Evolutionary conservation across 2,329 filamentous ascomycete species (phyloP).

Genomic region (Fusarium goolgardi): DNA sequence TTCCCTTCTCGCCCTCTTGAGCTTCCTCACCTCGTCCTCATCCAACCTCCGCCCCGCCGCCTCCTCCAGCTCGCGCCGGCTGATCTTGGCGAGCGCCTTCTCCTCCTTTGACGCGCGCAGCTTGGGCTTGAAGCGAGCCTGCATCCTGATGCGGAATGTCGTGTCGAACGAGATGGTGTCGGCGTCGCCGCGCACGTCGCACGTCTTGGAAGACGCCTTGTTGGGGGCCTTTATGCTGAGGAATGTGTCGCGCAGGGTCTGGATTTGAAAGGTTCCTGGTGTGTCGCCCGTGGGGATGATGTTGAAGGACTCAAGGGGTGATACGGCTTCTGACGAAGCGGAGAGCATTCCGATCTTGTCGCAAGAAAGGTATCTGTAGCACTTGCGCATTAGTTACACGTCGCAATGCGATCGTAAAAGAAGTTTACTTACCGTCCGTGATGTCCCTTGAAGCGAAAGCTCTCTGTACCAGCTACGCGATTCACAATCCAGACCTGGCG

Average conservation of each 20-base stretch:
- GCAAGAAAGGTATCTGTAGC: slow-evolving; percentile 81
- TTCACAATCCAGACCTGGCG: slow-evolving; percentile 95
- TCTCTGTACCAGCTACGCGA: slow-evolving; percentile 82
- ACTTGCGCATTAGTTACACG: slow-evolving; percentile 16
- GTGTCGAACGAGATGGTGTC: slow-evolving; percentile 75
- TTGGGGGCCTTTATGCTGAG: slow-evolving; percentile 69
- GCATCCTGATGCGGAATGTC: slow-evolving; percentile 87
- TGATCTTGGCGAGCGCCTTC: slow-evolving; percentile 86
- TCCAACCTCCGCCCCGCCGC: slow-evolving; percentile 79
- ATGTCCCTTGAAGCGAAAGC: slow-evolving; percentile 87
- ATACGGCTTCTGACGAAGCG: slow-evolving; percentile 83
- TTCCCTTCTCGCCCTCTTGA: slow-evolving; percentile 86
- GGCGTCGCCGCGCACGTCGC: slow-evolving; percentile 82
- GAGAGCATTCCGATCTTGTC: slow-evolving; percentile 84
- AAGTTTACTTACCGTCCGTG: slow-evolving; percentile 76
- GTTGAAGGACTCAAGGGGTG: slow-evolving; percentile 83
- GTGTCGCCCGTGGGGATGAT: slow-evolving; percentile 73
- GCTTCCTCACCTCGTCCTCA: slow-evolving; percentile 84
- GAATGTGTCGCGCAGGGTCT: slow-evolving; percentile 78
- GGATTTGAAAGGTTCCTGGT: slow-evolving; percentile 78
- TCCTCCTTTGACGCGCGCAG: slow-evolving; percentile 84
- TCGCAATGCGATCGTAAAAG: rapidly evolving
- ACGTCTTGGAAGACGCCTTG: slow-evolving; percentile 60
- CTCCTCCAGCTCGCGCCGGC: slow-evolving; percentile 83
- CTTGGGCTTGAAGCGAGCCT: slow-evolving; percentile 90